Conservation (phyloP, 495 filamentous ascomycete species). For the Podospora pseudopauciseta region DNA sequence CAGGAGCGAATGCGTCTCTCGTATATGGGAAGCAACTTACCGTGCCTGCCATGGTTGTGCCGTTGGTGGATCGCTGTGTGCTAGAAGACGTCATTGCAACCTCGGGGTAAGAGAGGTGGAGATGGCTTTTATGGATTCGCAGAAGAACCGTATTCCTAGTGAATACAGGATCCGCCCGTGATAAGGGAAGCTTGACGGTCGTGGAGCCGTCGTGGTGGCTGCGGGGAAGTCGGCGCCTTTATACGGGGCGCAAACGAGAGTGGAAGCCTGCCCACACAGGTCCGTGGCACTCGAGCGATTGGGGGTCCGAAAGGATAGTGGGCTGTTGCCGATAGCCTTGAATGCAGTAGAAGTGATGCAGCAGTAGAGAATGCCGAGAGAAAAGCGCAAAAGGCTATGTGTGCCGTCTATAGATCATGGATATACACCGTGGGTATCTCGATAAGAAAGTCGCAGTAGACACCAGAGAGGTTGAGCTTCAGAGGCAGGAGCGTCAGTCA, state of each 20-base stretch:
- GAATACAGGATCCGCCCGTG: no score
- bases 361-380: not conserved
- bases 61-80: constrained; percentile 4
- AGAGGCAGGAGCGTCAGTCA: constrained; percentile 5
- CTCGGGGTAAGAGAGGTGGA: no score
- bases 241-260: constrained; percentile 3
- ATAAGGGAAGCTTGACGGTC: no score
- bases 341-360: not conserved
- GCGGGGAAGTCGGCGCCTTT: constrained; percentile 2
- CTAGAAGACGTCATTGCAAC: constrained; percentile 12
- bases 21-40: constrained; percentile 14
- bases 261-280: constrained; percentile 18
- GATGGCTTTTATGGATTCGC: no score
- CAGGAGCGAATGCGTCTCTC: not conserved
- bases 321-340: constrained; percentile 2
- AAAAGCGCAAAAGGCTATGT: constrained; percentile 1
- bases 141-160: no score
- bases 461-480: not conserved
- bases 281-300: not conserved
- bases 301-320: constrained; percentile 7
- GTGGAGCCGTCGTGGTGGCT: not conserved
- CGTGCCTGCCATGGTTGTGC: constrained; percentile 20
- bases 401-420: constrained; percentile 3
- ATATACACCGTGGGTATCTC: constrained; percentile 14
- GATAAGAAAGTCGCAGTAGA: not conserved